Evolutionary conservation across 2,329 filamentous ascomycete genomes (phyloP).

Genomic region (Colletotrichum theobromicola): DNA sequence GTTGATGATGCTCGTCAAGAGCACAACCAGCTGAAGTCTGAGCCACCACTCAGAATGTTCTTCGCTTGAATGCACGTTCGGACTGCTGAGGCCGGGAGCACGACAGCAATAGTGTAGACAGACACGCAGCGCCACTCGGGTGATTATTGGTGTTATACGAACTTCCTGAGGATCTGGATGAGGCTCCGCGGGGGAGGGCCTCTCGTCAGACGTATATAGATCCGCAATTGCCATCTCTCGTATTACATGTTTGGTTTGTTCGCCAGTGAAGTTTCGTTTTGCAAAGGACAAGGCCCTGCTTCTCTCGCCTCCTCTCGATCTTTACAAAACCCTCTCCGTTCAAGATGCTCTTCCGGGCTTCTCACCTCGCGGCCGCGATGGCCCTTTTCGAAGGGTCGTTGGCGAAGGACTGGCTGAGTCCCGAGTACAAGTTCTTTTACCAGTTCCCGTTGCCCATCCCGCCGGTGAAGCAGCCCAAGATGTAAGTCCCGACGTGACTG

Average conservation of each 20-base stretch:
- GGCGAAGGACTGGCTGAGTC: conserved; percentile 28
- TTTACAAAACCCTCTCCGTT: background rate
- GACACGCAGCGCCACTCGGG: background rate
- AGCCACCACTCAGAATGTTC: background rate
- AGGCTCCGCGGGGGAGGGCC: background rate
- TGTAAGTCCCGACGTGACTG: conserved; percentile 29
- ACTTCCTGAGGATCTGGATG: background rate
- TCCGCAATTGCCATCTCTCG: background rate
- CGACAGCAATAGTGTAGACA: background rate
- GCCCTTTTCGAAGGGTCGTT: conserved; percentile 1
- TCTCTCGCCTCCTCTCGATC: background rate
- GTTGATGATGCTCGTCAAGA: background rate
- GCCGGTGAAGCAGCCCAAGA: conserved; percentile 44
- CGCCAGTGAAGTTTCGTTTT: background rate
- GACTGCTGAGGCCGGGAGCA: background rate
- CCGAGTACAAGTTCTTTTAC: conserved; percentile 42
- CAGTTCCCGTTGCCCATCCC: conserved; percentile 48
- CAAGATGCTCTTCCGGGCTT: background rate
- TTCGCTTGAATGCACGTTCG: background rate
- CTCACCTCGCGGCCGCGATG: background rate
- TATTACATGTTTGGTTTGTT: background rate
- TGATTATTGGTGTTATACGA: background rate
- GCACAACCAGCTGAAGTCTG: background rate
- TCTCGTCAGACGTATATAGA: background rate
- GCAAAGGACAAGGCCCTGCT: background rate